Conservation (phyloP, 1,284 basidiomycete species). For the Golubevia pallescens region DNA sequence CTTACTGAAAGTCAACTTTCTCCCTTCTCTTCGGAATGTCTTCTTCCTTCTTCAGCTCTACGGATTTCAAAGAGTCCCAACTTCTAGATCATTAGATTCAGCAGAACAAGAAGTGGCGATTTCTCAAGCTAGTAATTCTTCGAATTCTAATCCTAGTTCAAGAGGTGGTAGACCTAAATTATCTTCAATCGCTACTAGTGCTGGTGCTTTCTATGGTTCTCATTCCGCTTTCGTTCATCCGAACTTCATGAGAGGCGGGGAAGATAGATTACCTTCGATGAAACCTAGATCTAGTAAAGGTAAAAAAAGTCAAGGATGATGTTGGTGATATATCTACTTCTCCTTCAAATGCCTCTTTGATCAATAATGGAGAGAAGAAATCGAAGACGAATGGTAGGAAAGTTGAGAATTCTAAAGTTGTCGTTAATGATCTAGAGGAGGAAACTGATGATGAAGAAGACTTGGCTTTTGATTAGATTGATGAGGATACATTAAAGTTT, state of each 20-base stretch:
- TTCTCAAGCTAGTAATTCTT: neutral
- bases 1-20: neutral
- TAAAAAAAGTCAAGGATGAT: conserved; percentile 17
- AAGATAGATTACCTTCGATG: conserved; percentile 55
- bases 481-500: too few relatives aligned
- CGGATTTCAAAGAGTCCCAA: conserved; percentile 60
- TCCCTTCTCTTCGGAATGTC: neutral
- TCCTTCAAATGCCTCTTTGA: too few relatives aligned
- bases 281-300: conserved; percentile 57
- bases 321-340: conserved; percentile 2
- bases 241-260: conserved; percentile 48
- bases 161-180: neutral
- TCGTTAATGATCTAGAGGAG: too few relatives aligned
- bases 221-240: conserved; percentile 62
- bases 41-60: conserved; percentile 16
- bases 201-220: conserved; percentile 37
- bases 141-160: neutral
- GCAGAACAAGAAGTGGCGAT: conserved; percentile 46
- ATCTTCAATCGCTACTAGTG: neutral
- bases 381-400: too few relatives aligned
- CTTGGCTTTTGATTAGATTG: too few relatives aligned
- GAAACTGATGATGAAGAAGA: too few relatives aligned
- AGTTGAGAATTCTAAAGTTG: too few relatives aligned
- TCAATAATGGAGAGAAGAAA: too few relatives aligned
- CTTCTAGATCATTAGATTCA: conserved; percentile 47